phyloP scores from a whole-genome alignment of 768 basidiomycete genomes.

The Arthromyces matolae region DNA sequence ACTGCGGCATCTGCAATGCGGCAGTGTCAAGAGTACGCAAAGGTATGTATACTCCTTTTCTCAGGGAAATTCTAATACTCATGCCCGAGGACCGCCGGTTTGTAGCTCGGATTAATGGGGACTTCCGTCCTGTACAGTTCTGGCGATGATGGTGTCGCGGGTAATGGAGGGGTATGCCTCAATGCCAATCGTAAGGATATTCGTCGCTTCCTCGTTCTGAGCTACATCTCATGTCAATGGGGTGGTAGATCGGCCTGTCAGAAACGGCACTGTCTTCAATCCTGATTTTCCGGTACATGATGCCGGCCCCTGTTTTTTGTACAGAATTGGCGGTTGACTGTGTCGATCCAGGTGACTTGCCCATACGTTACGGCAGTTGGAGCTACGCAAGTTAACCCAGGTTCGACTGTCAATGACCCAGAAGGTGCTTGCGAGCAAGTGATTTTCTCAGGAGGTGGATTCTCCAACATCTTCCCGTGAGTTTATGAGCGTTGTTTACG shows the following conservation, averaged over 20 bases:
- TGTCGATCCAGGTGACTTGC: constrained; percentile 32
- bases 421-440: constrained; percentile 44
- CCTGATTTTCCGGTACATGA: constrained; percentile 22
- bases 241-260: constrained; percentile 24
- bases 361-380: constrained; percentile 52
- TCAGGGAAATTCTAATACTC: background rate
- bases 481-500: constrained; percentile 3
- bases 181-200: constrained; percentile 38
- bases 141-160: constrained; percentile 39
- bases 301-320: background rate
- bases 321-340: background rate
- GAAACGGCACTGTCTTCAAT: constrained; percentile 23
- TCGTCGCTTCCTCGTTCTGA: background rate
- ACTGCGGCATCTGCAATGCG: constrained; percentile 36
- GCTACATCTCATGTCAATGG: background rate
- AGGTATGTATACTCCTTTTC: constrained; percentile 15
- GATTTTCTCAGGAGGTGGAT: constrained; percentile 52
- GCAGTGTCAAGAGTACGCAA: constrained; percentile 48
- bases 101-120: constrained; percentile 54
- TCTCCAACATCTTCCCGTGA: constrained; percentile 40
- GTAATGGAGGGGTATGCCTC: constrained; percentile 27
- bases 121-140: constrained; percentile 55
- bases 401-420: constrained; percentile 38
- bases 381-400: constrained; percentile 44
- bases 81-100: background rate